Base-by-base conservation (phyloP, 768 basidiomycete species). In the Mrakia blollopis region DNA sequence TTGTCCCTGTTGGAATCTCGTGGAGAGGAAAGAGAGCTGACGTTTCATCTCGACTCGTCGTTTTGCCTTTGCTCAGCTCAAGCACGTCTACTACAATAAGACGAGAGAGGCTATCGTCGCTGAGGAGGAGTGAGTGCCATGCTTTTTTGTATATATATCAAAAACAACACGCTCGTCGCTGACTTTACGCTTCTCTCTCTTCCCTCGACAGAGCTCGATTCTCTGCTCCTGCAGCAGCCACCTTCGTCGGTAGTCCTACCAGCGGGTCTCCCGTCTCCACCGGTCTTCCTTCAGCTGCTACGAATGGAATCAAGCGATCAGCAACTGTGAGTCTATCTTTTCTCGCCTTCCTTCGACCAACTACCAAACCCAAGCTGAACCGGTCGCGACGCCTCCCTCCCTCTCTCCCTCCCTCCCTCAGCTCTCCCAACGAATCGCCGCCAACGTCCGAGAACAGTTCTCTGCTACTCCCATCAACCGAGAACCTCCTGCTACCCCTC, bases 361-460 rank as follows among this genome's bases (percentile, higher is more conserved):
- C n/a, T n/a, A n/a, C n/a, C n/a, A n/a, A n/a, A n/a, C n/a, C n/a
- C n/a, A n/a, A n/a, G n/a, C n/a, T n/a, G n/a, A n/a, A n/a, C n/a
- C n/a, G n/a, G n/a, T n/a, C n/a, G n/a, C n/a, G n/a, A n/a, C n/a
- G n/a, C n/a, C n/a, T n/a, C n/a, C n/a, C 39, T 41, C 39, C 11
- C 39, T 41, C 6, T 41, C n/a, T 23, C n/a, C 14, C 44, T 9
- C 28, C 50, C 25, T 18, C 3, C 44, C 13, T 14, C 60, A 74
- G 73, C 41, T 74, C 44, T 65, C 73, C 3, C 62, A 74, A 35
- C 73, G 73, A 8, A 63, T 73, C 61, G 44, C 60, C 39, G 62
- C 39, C 72, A 73, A 73, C 41, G 44, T 74, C 44, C 41, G 63
- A 50, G 28, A 52, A 30, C 73, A 74, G 32, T 74, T 74, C 32